Base-by-base conservation (phyloP, 2,329 filamentous ascomycete species). In the Nigrograna mackinnonii region DNA sequence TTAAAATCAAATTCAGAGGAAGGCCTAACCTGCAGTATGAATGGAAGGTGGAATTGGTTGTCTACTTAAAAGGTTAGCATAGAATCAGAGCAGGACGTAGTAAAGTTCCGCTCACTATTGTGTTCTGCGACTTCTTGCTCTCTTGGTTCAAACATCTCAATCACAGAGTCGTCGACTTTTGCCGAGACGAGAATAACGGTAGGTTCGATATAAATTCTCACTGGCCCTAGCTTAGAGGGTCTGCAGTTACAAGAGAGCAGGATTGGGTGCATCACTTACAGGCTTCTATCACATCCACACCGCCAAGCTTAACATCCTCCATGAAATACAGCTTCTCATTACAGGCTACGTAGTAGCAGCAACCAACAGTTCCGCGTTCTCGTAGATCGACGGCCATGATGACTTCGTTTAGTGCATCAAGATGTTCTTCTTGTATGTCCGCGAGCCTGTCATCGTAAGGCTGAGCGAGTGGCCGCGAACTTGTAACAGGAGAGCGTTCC, bases 311-410 rank as follows among this genome's bases (percentile, higher is more conserved):
- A 7, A 89, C 77, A 53, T 96, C 91, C 60, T 92, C 84, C 61
- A 95, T 84, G 32, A 96, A 76, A 44, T 81, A 86, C 3, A 96
- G 68, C 24, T 77, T 82, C 57, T 88, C 84, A 28, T 90, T 82
- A 19, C 78, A 71, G 5, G 85, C 83, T 35, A 85, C 74, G 61
- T 92, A 96, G 61, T 92, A 95, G 34, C 89, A 86, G 64, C 91
- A 96, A 1, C 92, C 92, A 14, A 96, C 76, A 0, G 79, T 84
- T 1, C 80, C 83, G 21, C 81, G 79, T n/a, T 84, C 79, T 48
- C 79, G 83, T 63, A 92, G 76, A 44, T 95, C 84, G 18, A 96
- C 73, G 1, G 89, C 88, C 83, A 95, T 89, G 44, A 95, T 79
- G 19, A 90, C 70, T 60, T 94, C 88, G 42, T 81, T 79, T 26